phyloP scores from a whole-genome alignment of 352 stramenopile species.

The Phytopythium ostracodes region DNA sequence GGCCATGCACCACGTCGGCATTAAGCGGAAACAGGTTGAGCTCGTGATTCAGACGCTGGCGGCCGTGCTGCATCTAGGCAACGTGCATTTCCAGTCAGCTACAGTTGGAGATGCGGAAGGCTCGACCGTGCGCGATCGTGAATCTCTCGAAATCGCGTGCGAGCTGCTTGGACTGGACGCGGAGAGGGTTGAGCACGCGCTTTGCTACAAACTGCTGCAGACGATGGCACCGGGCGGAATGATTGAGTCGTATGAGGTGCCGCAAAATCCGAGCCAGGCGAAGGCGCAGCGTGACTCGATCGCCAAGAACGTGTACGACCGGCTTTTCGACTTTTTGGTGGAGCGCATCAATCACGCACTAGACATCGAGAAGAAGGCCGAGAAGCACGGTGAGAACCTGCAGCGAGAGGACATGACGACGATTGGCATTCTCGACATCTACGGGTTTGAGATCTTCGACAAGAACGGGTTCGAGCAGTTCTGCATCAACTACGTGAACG shows the following conservation, averaged over 20 bases:
- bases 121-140: constrained; percentile 38
- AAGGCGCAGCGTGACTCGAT: constrained; percentile 93
- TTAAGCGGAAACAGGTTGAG: constrained; percentile 88
- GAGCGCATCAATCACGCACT: constrained; percentile 86
- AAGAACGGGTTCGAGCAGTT: constrained; percentile 93
- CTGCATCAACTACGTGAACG: constrained; percentile 92
- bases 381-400: constrained; percentile 74
- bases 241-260: constrained; percentile 85
- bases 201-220: constrained; percentile 85
- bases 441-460: constrained; percentile 96
- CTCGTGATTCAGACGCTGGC: constrained; percentile 83
- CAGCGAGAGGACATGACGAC: constrained; percentile 73
- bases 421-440: constrained; percentile 95
- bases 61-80: constrained; percentile 76
- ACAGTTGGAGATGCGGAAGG: constrained; percentile 73
- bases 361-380: constrained; percentile 79
- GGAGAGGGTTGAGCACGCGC: constrained; percentile 51
- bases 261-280: constrained; percentile 85
- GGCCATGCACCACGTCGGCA: constrained; percentile 86
- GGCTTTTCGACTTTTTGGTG: constrained; percentile 97
- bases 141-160: constrained; percentile 62
- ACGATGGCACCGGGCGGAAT: constrained; percentile 83
- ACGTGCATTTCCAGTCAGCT: constrained; percentile 61
- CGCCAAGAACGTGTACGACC: constrained; percentile 95
- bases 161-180: constrained; percentile 66